Evolutionary conservation across 2,329 filamentous ascomycete species (phyloP).

Genomic region (Talaromyces pinophilus): DNA sequence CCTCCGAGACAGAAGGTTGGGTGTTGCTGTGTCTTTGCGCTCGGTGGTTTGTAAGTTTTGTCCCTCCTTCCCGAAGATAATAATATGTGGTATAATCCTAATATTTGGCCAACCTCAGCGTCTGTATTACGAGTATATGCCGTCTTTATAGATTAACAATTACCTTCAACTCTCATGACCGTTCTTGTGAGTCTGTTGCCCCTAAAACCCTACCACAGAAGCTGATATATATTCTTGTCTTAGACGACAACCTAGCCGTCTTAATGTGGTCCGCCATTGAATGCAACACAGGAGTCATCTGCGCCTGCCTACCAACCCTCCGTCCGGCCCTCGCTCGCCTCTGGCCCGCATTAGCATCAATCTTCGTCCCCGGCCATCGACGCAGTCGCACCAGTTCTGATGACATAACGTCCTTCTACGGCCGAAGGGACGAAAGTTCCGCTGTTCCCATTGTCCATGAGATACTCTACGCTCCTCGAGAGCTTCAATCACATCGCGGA

Average conservation of each 20-base stretch:
- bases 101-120: not conserved
- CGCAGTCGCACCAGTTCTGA: not conserved
- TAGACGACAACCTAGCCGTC: slow-evolving; percentile 39
- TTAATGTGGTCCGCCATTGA: slow-evolving; percentile 44
- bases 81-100: not conserved
- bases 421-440: not conserved
- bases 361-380: not conserved
- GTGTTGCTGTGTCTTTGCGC: slow-evolving; percentile 46
- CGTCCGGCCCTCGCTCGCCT: slow-evolving; percentile 38
- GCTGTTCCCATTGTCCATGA: not conserved
- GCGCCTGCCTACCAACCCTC: slow-evolving; percentile 44
- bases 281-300: slow-evolving; percentile 45
- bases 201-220: not conserved
- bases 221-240: slow-evolving; percentile 14
- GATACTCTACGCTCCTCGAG: not conserved
- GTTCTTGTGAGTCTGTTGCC: slow-evolving; percentile 33
- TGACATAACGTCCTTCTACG: slow-evolving; percentile 4
- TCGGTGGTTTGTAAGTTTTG: slow-evolving; percentile 40
- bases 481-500: not conserved
- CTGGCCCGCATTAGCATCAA: slow-evolving; percentile 26
- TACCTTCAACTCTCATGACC: slow-evolving; percentile 37
- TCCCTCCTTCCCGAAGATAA: slow-evolving; percentile 22
- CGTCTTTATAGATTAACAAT: slow-evolving; percentile 36
- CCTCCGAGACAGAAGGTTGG: slow-evolving; percentile 46
- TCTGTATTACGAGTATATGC: slow-evolving; percentile 36